Percentiles rank a stretch among this genome's conserved stretches.
phyloP scores from a whole-genome alignment of 164 flowering plant species.

The Kalanchoe fedtschenkoi region DNA sequence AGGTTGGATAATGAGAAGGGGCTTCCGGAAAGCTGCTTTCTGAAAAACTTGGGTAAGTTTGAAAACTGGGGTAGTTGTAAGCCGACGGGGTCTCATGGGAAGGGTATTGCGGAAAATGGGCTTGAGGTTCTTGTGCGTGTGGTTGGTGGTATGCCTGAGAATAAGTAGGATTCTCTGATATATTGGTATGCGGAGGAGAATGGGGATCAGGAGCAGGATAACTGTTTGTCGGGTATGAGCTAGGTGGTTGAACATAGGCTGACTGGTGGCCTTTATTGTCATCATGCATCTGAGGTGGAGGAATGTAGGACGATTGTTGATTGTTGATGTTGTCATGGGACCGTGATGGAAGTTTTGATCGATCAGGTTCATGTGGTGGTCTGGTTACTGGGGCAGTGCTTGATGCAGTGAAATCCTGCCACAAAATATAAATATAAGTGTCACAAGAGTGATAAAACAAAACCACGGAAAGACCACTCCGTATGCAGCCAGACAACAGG shows the following conservation, averaged over 20 bases:
- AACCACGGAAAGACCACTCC: neutral
- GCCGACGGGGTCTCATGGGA: constrained; percentile 38
- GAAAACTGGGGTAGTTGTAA: constrained; percentile 53
- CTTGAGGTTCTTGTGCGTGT: constrained; percentile 8
- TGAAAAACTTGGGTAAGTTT: constrained; percentile 71
- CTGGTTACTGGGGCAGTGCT: constrained; percentile 17
- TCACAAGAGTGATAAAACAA: neutral
- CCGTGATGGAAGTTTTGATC: constrained; percentile 19
- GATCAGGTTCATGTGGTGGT: constrained; percentile 28
- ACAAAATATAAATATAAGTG: neutral
- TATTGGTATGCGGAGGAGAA: constrained; percentile 33
- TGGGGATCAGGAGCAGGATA: constrained; percentile 42
- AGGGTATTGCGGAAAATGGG: constrained; percentile 24
- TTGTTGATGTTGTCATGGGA: constrained; percentile 18
- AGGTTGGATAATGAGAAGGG: constrained; percentile 57
- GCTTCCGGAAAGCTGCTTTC: constrained; percentile 71
- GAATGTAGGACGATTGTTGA: constrained; percentile 19
- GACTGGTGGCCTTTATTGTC: constrained; percentile 18
- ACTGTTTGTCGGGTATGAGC: constrained; percentile 19
- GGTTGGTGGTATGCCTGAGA: constrained; percentile 38
- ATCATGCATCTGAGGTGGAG: constrained; percentile 21
- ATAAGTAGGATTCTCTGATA: constrained; percentile 33
- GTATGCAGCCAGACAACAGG: neutral
- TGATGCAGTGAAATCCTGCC: constrained; percentile 52
- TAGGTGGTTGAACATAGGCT: constrained; percentile 15